A percentile compares a stretch with the other conserved stretches of the same genome.
These are phyloP conservation scores for Citrullus colocynthis DNA, from an alignment of 306 rosid genomes.

Conservation along the genomic window DNA sequence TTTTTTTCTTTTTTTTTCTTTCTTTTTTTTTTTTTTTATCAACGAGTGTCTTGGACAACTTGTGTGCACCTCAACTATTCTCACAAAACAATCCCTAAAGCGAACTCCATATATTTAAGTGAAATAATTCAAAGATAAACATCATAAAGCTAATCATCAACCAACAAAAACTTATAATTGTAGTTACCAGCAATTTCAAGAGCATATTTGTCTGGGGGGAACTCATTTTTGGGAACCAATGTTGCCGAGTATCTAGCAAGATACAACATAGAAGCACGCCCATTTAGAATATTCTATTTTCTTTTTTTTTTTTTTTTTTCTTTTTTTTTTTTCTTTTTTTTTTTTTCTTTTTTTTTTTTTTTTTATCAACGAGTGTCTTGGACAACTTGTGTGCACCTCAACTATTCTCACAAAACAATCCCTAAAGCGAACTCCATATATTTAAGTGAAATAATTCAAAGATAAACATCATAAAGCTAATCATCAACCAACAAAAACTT, in stretches of 20 bases:
- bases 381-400: background rate
- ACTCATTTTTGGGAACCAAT: conserved; percentile 55
- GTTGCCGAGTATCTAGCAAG: conserved; percentile 65
- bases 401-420: background rate
- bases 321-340: too few species aligned
- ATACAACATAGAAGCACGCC: conserved; percentile 12
- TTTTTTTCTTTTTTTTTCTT: too few species aligned
- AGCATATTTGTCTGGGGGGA: conserved; percentile 67
- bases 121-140: background rate
- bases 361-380: background rate
- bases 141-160: background rate
- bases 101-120: background rate
- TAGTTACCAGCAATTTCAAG: conserved; percentile 45
- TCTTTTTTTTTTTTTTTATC: background rate
- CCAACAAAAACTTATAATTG: conserved; percentile 14
- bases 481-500: conserved; percentile 4
- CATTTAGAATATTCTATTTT: conserved; percentile 4
- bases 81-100: background rate
- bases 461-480: background rate
- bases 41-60: background rate
- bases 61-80: background rate
- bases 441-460: background rate
- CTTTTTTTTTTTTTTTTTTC: too few species aligned
- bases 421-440: background rate
- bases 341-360: too few species aligned